A percentile compares a stretch with the other conserved stretches of the same genome.
These are phyloP conservation scores for Fragaria vesca DNA, from an alignment of 306 rosid genomes.

Conservation along the genomic window DNA sequence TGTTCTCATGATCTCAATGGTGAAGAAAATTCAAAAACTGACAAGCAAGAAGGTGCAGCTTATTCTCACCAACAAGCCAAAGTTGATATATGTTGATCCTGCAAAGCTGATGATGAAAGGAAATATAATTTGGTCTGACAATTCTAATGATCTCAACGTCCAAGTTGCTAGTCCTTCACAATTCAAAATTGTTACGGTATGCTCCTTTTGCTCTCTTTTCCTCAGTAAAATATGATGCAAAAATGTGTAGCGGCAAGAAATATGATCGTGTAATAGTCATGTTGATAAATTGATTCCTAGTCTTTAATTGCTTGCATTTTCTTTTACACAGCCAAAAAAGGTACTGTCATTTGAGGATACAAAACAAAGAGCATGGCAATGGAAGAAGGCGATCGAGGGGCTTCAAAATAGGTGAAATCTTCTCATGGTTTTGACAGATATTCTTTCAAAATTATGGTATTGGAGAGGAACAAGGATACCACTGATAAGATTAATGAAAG, in stretches of 20 bases:
- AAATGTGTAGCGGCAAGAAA: not conserved
- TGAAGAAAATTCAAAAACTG: constrained; percentile 83
- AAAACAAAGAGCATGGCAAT: constrained; percentile 88
- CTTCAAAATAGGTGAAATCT: constrained; percentile 85
- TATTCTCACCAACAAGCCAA: constrained; percentile 95
- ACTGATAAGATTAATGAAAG: constrained; percentile 38
- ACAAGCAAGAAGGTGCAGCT: constrained; percentile 99
- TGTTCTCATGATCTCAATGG: constrained; percentile 93
- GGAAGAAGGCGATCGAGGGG: constrained; percentile 98
- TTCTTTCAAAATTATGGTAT: constrained; percentile 38
- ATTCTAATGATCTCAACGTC: constrained; percentile 82
- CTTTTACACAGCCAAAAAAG: constrained; percentile 80
- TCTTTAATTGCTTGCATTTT: constrained; percentile 2
- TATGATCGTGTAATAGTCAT: not conserved
- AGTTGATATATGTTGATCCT: constrained; percentile 93
- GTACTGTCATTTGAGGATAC: constrained; percentile 83
- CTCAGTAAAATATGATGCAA: not conserved
- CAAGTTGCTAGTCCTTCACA: constrained; percentile 81
- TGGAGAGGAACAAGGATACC: constrained; percentile 44
- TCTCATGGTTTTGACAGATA: constrained; percentile 31
- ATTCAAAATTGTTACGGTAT: constrained; percentile 93
- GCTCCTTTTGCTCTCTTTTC: constrained; percentile 24
- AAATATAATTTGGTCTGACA: constrained; percentile 90
- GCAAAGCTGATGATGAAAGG: constrained; percentile 85
- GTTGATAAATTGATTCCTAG: constrained; percentile 8